A percentile compares a stretch with the other conserved stretches of the same genome.
Evolutionary conservation across 2,329 filamentous ascomycete genomes (phyloP).

Genomic region (Fusarium sp.): DNA sequence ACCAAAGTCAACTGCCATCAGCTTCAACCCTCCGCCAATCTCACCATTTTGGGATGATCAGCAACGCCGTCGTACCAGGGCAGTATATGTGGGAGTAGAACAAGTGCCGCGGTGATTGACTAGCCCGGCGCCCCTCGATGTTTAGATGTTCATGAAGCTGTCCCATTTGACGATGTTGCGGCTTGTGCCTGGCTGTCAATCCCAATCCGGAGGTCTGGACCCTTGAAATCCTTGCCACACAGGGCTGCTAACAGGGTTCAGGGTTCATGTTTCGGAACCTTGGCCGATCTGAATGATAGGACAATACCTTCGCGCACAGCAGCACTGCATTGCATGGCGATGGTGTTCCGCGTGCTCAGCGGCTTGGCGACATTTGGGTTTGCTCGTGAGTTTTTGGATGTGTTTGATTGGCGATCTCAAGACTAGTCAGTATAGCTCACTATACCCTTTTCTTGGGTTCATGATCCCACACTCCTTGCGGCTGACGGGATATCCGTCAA

Average conservation of each 20-base stretch:
- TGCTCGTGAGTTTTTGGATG: conserved; percentile 12
- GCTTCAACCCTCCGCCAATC: not conserved
- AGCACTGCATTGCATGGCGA: conserved; percentile 1
- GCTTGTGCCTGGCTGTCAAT: conserved; percentile 31
- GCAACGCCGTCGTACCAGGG: not conserved
- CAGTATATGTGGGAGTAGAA: not conserved
- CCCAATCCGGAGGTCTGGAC: conserved; percentile 37
- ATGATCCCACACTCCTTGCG: conserved; percentile 3
- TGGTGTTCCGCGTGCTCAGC: conserved; percentile 2
- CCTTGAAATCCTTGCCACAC: conserved; percentile 30
- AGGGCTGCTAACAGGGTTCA: conserved; percentile 40
- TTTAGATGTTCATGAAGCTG: not conserved
- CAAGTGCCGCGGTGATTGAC: not conserved
- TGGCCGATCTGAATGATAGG: conserved; percentile 32
- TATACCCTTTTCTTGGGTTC: not conserved
- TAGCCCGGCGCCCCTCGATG: not conserved
- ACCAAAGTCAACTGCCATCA: not conserved
- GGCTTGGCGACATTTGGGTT: conserved; percentile 27
- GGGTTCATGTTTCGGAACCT: conserved; percentile 34
- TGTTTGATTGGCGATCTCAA: not conserved
- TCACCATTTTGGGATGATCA: not conserved
- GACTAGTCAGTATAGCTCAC: not conserved
- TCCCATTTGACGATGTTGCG: conserved; percentile 20
- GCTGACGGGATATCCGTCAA: conserved; percentile 12
- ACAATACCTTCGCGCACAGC: conserved; percentile 1